These are phyloP conservation scores for Tulasnella sp. DNA, from an alignment of 768 basidiomycete genomes.

Conservation along the genomic window DNA sequence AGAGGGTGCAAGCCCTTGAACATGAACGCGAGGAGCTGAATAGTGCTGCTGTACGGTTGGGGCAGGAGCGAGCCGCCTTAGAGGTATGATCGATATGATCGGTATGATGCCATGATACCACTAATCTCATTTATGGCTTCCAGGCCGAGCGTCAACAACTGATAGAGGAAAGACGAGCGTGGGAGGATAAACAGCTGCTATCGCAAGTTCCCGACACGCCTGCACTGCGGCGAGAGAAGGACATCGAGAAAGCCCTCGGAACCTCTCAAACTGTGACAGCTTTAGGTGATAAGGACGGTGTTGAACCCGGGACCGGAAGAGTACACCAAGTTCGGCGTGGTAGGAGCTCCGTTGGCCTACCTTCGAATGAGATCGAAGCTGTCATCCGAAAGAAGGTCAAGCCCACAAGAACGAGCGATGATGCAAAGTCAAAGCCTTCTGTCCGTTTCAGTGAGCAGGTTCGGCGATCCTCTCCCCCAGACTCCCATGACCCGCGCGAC, in stretches of 20 bases:
- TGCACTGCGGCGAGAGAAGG: constrained; percentile 9
- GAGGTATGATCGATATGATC: constrained; percentile 37
- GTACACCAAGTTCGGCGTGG: not conserved
- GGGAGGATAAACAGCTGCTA: constrained; percentile 14
- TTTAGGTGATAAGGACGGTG: not conserved
- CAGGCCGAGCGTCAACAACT: constrained; percentile 52
- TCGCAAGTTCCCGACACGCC: constrained; percentile 18
- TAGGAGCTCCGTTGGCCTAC: not conserved
- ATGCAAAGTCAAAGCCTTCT: not conserved
- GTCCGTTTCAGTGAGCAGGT: not conserved
- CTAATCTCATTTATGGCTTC: not conserved
- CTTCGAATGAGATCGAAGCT: not conserved
- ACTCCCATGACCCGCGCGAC: not conserved
- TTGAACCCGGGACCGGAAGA: not conserved
- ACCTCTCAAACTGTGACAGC: not conserved
- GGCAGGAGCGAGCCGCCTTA: constrained; percentile 48
- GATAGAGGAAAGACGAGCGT: constrained; percentile 49
- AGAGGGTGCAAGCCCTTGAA: constrained; percentile 35
- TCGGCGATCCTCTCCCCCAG: not conserved
- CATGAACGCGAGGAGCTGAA: constrained; percentile 52
- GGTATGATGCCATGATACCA: not conserved
- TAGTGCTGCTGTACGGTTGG: constrained; percentile 48
- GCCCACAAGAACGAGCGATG: not conserved
- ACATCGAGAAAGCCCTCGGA: not conserved
- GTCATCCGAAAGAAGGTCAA: not conserved